These are phyloP conservation scores for Adansonia rubrostipa DNA, from an alignment of 441 rosid species.

Conservation along the genomic window DNA sequence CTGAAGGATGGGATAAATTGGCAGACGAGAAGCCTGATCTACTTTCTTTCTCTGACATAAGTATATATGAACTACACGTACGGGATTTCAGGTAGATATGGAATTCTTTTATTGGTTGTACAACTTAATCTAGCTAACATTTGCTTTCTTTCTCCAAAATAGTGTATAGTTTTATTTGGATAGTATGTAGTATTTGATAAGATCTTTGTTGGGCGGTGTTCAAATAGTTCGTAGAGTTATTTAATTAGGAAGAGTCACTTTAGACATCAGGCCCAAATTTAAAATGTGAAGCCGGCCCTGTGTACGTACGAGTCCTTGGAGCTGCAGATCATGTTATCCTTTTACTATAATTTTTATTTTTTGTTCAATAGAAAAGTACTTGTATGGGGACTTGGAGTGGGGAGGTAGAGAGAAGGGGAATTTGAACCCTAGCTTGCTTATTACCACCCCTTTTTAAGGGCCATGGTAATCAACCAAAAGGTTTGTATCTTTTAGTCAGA, in stretches of 20 bases:
- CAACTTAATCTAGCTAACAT: conserved; percentile 19
- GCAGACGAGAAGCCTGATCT: conserved; percentile 69
- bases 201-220: conserved; percentile 21
- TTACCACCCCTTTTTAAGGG: conserved; percentile 16
- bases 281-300: background rate
- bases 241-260: conserved; percentile 15
- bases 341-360: background rate
- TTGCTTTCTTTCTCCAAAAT: conserved; percentile 8
- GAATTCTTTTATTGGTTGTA: conserved; percentile 7
- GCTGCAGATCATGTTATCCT: background rate
- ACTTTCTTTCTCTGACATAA: conserved; percentile 70
- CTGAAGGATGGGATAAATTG: conserved; percentile 82
- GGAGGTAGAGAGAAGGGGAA: conserved; percentile 19
- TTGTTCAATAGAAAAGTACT: background rate
- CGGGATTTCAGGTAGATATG: conserved; percentile 84
- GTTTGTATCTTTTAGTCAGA: background rate
- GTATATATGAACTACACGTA: conserved; percentile 92
- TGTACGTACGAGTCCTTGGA: background rate
- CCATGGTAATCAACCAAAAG: background rate
- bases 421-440: conserved; percentile 8
- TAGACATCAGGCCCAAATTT: background rate
- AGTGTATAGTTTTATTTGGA: background rate
- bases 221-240: conserved; percentile 20
- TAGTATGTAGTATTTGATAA: background rate
- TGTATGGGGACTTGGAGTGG: conserved; percentile 8